These are phyloP conservation scores for Heteromeles arbutifolia DNA, from an alignment of 306 rosid genomes.

Conservation along the genomic window DNA sequence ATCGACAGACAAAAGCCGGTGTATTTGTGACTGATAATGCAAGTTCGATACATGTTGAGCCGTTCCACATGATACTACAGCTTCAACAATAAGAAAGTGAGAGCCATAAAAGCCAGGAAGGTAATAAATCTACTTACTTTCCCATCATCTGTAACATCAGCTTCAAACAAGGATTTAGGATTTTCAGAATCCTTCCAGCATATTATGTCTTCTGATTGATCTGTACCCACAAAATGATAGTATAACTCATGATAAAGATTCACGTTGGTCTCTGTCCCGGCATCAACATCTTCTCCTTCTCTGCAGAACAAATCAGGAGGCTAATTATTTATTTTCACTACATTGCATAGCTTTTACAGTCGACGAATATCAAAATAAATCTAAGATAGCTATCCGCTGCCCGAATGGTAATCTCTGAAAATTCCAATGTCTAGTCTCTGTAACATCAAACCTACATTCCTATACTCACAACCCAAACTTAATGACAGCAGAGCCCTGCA, in stretches of 20 bases:
- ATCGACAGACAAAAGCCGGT: neutral
- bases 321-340: slow-evolving; percentile 4
- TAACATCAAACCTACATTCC: neutral
- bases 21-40: neutral
- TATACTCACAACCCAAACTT: neutral
- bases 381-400: neutral
- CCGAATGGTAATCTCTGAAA: neutral
- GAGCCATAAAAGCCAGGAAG: slow-evolving; percentile 12
- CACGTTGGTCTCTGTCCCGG: slow-evolving; percentile 80
- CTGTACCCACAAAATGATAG: slow-evolving; percentile 78
- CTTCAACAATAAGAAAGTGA: neutral
- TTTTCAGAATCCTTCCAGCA: slow-evolving; percentile 83
- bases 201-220: slow-evolving; percentile 77
- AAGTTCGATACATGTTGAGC: neutral
- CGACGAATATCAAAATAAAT: slow-evolving; percentile 6
- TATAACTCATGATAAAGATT: slow-evolving; percentile 72
- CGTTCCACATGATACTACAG: neutral
- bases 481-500: neutral
- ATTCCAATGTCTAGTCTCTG: neutral
- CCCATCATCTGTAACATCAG: slow-evolving; percentile 67
- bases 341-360: neutral
- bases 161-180: slow-evolving; percentile 62
- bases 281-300: slow-evolving; percentile 56
- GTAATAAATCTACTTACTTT: slow-evolving; percentile 40
- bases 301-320: slow-evolving; percentile 34